phyloP scores from a whole-genome alignment of 306 rosid genomes.

The Calophaca sinica region DNA sequence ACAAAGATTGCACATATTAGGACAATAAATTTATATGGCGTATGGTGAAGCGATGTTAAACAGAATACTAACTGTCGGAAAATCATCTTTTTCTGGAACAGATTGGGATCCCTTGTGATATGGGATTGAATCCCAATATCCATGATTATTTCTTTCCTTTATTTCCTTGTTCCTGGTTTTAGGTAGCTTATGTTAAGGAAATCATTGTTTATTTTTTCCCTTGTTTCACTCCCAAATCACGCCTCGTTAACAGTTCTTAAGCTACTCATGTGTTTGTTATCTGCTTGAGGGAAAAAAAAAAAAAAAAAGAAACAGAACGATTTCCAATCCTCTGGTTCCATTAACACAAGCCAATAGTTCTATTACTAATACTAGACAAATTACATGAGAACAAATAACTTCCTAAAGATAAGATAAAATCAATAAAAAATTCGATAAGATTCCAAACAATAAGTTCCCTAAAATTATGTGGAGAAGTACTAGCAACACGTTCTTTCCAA shows the following conservation, averaged over 20 bases:
- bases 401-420: slow-evolving; percentile 5
- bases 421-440: neutral
- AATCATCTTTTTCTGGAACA: slow-evolving; percentile 22
- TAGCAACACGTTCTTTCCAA: too few relatives aligned
- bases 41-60: slow-evolving; percentile 7
- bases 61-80: slow-evolving; percentile 9
- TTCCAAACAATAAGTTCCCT: neutral
- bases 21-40: slow-evolving; percentile 22
- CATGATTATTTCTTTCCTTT: slow-evolving; percentile 24
- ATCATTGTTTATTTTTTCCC: slow-evolving; percentile 3
- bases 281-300: neutral
- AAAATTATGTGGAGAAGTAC: neutral
- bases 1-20: neutral
- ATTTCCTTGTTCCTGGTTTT: slow-evolving; percentile 22
- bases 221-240: neutral
- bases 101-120: slow-evolving; percentile 12
- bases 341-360: neutral
- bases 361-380: slow-evolving; percentile 2
- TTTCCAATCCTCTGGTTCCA: slow-evolving; percentile 7
- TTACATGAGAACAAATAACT: slow-evolving; percentile 1
- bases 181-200: slow-evolving; percentile 16
- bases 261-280: neutral
- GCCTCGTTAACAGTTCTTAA: neutral
- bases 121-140: slow-evolving; percentile 15
- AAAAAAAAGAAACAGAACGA: neutral